A percentile compares a stretch with the other conserved stretches of the same genome.
These are phyloP conservation scores for Amaranthus palmeri DNA, from an alignment of 148 eudicot species.

Conservation along the genomic window DNA sequence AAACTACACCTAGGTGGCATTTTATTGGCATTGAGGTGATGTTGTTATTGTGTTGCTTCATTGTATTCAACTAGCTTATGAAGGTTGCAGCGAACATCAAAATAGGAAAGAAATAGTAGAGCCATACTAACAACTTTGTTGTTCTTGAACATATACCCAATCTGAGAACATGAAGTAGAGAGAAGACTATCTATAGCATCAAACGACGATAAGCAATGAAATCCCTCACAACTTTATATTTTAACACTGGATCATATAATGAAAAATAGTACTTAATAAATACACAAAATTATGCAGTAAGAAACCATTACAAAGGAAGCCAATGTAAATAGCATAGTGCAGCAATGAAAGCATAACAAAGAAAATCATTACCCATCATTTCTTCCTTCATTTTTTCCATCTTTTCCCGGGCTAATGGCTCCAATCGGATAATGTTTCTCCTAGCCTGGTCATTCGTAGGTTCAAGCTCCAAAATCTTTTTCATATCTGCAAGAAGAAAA, in stretches of 20 bases:
- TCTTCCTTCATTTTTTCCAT: constrained; percentile 94
- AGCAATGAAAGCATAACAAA: background rate
- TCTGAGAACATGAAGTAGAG: background rate
- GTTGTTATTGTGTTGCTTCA: too few species aligned
- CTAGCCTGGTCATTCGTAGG: constrained; percentile 72
- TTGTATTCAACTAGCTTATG: too few species aligned
- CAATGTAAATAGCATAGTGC: background rate
- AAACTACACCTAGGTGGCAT: too few species aligned
- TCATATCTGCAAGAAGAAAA: constrained; percentile 47
- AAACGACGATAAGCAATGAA: background rate
- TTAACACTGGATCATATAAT: background rate
- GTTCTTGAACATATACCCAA: background rate
- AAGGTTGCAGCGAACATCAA: too few species aligned
- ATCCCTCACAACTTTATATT: background rate
- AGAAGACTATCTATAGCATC: background rate
- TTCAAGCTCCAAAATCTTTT: constrained; percentile 76
- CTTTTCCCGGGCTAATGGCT: constrained; percentile 87
- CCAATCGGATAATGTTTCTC: constrained; percentile 69
- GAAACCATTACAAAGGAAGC: background rate
- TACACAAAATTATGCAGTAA: background rate
- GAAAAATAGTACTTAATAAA: background rate
- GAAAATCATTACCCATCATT: constrained; percentile 65
- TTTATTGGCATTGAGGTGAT: too few species aligned
- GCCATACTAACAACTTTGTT: background rate
- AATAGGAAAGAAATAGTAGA: too few species aligned